Conservation (phyloP, 2,329 filamentous ascomycete genomes). For the Apiospora sp. region DNA sequence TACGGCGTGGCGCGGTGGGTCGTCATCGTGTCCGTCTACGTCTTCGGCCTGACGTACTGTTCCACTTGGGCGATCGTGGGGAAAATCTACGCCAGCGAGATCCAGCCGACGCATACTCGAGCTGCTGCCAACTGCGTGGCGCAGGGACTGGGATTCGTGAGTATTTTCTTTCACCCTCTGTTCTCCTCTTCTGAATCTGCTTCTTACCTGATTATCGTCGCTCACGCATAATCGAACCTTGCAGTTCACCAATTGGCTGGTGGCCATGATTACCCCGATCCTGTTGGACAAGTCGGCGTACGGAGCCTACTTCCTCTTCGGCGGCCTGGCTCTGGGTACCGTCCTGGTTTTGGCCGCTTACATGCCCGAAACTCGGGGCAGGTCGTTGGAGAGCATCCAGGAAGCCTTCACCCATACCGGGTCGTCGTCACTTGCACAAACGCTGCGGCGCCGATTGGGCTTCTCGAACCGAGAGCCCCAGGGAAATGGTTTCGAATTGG, state of each 20-base stretch:
- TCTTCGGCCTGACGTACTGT: constrained; percentile 56
- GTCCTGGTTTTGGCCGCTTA: constrained; percentile 48
- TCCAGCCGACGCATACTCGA: constrained; percentile 62
- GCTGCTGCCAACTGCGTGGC: constrained; percentile 62
- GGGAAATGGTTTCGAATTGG: neutral
- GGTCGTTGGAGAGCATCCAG: constrained; percentile 58
- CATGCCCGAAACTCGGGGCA: constrained; percentile 60
- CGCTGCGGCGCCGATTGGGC: neutral
- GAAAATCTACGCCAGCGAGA: constrained; percentile 66
- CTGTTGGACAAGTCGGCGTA: constrained; percentile 45
- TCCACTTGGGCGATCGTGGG: constrained; percentile 62
- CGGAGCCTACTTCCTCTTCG: constrained; percentile 56
- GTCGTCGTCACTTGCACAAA: neutral
- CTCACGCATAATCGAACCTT: neutral
- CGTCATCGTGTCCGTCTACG: constrained; percentile 58
- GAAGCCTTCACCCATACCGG: constrained; percentile 46
- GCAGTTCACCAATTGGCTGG: constrained; percentile 50
- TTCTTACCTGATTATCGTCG: neutral
- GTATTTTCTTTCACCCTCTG: constrained; percentile 3
- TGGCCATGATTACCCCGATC: constrained; percentile 44
- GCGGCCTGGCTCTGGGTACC: constrained; percentile 48
- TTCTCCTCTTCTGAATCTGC: too few relatives aligned
- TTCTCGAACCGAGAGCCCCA: neutral
- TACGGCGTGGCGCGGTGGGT: constrained; percentile 55
- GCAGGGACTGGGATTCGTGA: constrained; percentile 44